Evolutionary conservation across 208 protist genomes (phyloP).

Genomic region (Polymyxa betae): DNA sequence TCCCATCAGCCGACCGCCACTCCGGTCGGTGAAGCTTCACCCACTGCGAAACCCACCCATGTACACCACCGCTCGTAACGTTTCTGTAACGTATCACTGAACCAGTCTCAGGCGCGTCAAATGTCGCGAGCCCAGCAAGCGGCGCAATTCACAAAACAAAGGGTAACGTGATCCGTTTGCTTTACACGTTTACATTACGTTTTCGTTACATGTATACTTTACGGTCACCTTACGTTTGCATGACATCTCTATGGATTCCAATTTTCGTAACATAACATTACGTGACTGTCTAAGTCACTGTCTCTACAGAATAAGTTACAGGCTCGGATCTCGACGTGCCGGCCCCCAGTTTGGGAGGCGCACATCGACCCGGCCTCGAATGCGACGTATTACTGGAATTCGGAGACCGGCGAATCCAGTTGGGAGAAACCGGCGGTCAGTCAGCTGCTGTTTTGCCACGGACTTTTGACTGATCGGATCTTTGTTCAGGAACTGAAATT

Average conservation of each 20-base stretch:
- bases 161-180: too few relatives aligned
- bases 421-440: slow-evolving; percentile 42
- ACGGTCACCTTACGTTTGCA: too few relatives aligned
- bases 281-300: too few relatives aligned
- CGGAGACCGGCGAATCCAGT: slow-evolving; percentile 24
- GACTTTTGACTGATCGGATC: neutral
- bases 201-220: too few relatives aligned
- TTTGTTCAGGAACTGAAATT: slow-evolving; percentile 39
- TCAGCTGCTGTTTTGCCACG: neutral
- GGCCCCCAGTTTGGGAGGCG: neutral
- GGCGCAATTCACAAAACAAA: neutral
- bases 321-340: neutral
- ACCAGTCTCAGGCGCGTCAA: too few relatives aligned
- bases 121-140: neutral
- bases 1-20: too few relatives aligned
- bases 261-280: too few relatives aligned
- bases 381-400: slow-evolving; percentile 20
- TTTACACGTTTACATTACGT: too few relatives aligned
- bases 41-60: neutral
- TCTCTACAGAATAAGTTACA: neutral
- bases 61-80: too few relatives aligned
- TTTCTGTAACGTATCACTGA: too few relatives aligned
- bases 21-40: neutral
- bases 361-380: slow-evolving; percentile 1
- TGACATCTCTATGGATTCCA: too few relatives aligned